Evolutionary conservation across 768 basidiomycete species (phyloP).

Genomic region (Gautieria morchelliformis): DNA sequence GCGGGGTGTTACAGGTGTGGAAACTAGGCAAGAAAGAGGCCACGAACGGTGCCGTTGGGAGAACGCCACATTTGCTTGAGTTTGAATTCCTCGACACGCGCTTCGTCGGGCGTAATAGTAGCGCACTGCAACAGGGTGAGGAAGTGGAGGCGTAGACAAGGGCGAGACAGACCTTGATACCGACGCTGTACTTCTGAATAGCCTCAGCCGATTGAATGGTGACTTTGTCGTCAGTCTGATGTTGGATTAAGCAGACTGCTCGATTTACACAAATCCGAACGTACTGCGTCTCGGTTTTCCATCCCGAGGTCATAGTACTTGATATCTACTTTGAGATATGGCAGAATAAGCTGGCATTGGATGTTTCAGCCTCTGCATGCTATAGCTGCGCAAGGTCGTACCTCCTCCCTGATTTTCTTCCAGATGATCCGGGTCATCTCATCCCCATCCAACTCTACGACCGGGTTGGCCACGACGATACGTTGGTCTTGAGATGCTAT

Average conservation of each 20-base stretch:
- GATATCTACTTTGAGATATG: constrained; percentile 91
- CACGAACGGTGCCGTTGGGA: constrained; percentile 83
- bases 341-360: constrained; percentile 71
- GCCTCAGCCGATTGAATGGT: constrained; percentile 92
- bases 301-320: constrained; percentile 98
- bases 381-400: constrained; percentile 25
- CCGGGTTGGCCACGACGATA: constrained; percentile 78
- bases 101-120: constrained; percentile 98
- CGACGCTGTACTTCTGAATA: constrained; percentile 88
- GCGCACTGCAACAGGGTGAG: constrained; percentile 46
- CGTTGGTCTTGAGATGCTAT: constrained; percentile 25
- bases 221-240: constrained; percentile 84
- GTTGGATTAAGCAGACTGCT: background rate
- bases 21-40: constrained; percentile 5
- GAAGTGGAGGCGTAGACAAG: background rate
- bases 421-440: constrained; percentile 99
- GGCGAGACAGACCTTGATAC: constrained; percentile 53
- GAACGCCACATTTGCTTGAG: constrained; percentile 99
- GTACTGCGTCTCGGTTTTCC: constrained; percentile 80
- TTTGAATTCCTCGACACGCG: constrained; percentile 91
- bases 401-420: constrained; percentile 96
- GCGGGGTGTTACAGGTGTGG: background rate
- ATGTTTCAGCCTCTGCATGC: background rate
- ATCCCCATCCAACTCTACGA: constrained; percentile 94
- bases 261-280: background rate